These are phyloP conservation scores for Globisporangium parvum DNA, from an alignment of 352 stramenopile genomes.

Conservation along the genomic window DNA sequence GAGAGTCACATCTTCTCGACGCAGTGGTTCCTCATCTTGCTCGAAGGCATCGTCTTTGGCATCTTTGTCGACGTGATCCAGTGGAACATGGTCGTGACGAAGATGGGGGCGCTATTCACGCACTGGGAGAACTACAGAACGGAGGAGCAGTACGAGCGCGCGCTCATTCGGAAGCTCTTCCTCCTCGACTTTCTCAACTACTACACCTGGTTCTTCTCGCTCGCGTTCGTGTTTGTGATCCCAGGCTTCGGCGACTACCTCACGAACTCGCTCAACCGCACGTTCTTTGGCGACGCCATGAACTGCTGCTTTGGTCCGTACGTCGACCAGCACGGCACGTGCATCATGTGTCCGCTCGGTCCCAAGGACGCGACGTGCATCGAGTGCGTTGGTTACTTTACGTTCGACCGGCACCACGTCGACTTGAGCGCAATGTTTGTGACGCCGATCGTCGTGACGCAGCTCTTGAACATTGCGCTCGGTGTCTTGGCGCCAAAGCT, in stretches of 20 bases:
- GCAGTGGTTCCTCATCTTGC: slow-evolving; percentile 79
- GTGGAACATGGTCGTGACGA: slow-evolving; percentile 88
- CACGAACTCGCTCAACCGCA: slow-evolving; percentile 80
- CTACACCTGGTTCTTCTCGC: slow-evolving; percentile 90
- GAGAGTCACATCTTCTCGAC: slow-evolving; percentile 73
- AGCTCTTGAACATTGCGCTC: slow-evolving; percentile 73
- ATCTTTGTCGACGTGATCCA: slow-evolving; percentile 87
- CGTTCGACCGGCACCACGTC: slow-evolving; percentile 81
- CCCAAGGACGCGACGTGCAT: slow-evolving; percentile 65
- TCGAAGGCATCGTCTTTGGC: slow-evolving; percentile 79
- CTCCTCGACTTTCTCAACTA: slow-evolving; percentile 88
- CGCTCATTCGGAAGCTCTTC: slow-evolving; percentile 81
- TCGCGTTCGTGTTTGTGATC: slow-evolving; percentile 87
- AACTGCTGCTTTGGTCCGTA: slow-evolving; percentile 88
- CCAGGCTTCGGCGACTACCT: slow-evolving; percentile 76
- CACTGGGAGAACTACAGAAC: slow-evolving; percentile 87
- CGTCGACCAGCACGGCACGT: slow-evolving; percentile 63
- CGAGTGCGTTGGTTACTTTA: slow-evolving; percentile 74
- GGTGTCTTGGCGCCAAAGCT: slow-evolving; percentile 60
- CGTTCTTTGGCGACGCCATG: slow-evolving; percentile 73
- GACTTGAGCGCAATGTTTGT: slow-evolving; percentile 83
- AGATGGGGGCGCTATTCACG: slow-evolving; percentile 77
- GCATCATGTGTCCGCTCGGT: slow-evolving; percentile 54
- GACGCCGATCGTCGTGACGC: slow-evolving; percentile 80
- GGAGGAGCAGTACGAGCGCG: slow-evolving; percentile 79